phyloP scores from a whole-genome alignment of 495 filamentous ascomycete species.

The Staphylotrichum longicolle region DNA sequence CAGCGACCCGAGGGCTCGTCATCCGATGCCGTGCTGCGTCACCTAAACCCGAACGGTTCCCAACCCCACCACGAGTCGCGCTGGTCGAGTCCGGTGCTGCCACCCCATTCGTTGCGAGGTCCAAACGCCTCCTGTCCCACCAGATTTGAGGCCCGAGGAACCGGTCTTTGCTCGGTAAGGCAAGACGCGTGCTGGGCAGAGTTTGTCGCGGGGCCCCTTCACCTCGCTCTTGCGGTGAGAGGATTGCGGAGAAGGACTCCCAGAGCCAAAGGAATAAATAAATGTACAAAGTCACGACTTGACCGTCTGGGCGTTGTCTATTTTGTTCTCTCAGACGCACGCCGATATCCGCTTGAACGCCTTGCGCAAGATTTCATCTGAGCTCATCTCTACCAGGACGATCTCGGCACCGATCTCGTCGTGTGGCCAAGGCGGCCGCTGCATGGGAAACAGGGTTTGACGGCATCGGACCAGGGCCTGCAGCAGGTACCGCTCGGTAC shows the following conservation, averaged over 20 bases:
- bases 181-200: neutral
- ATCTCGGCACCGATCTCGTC: neutral
- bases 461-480: neutral
- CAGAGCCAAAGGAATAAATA: neutral
- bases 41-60: conserved; percentile 3
- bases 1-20: conserved; percentile 3
- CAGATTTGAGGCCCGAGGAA: neutral
- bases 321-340: too few relatives aligned
- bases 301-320: too few relatives aligned
- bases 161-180: conserved; percentile 1
- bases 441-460: conserved; percentile 15
- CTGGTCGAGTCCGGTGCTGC: neutral
- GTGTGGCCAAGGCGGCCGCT: conserved; percentile 10
- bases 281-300: too few relatives aligned
- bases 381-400: neutral
- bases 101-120: conserved; percentile 6
- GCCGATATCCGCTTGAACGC: too few relatives aligned
- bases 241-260: neutral
- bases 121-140: neutral
- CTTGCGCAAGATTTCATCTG: too few relatives aligned
- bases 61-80: conserved; percentile 3
- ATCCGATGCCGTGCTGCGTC: neutral
- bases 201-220: neutral
- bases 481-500: conserved; percentile 1
- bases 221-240: neutral